Evolutionary conservation across 148 eudicot genomes (phyloP).

Genomic region (Chenopodium formosanum): DNA sequence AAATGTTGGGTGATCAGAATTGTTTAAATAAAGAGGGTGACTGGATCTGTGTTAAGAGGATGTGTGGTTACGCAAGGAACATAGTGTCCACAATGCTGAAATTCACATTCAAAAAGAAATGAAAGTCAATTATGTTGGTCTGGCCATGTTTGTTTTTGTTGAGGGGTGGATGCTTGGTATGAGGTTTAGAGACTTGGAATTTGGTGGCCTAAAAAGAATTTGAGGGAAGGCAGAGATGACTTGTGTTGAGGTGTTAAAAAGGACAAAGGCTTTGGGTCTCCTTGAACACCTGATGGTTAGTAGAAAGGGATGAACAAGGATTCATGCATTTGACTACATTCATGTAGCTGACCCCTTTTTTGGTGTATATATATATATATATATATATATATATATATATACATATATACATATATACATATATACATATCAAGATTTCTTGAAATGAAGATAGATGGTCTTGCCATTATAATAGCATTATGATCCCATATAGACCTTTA

Average conservation of each 20-base stretch:
- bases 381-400: too few relatives aligned
- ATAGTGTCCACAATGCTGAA: neutral
- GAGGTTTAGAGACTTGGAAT: neutral
- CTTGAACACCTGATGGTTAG: too few relatives aligned
- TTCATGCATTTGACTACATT: neutral
- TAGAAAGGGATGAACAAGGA: neutral
- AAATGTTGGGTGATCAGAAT: neutral
- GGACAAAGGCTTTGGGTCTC: neutral
- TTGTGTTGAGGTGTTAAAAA: neutral
- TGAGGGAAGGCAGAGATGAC: neutral
- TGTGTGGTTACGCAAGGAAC: neutral
- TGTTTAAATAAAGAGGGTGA: neutral
- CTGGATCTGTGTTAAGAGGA: neutral
- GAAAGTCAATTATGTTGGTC: neutral
- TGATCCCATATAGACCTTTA: neutral
- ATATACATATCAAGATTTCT: too few relatives aligned
- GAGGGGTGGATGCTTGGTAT: neutral
- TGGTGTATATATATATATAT: too few relatives aligned
- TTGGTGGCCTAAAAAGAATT: neutral
- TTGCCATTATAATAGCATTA: neutral
- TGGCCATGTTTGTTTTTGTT: neutral
- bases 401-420: too few relatives aligned
- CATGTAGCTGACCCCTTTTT: neutral
- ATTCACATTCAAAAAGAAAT: neutral
- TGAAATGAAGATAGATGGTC: neutral